These are phyloP conservation scores for Talaromyces pinophilus DNA, from an alignment of 2,329 filamentous ascomycete genomes.

Conservation along the genomic window DNA sequence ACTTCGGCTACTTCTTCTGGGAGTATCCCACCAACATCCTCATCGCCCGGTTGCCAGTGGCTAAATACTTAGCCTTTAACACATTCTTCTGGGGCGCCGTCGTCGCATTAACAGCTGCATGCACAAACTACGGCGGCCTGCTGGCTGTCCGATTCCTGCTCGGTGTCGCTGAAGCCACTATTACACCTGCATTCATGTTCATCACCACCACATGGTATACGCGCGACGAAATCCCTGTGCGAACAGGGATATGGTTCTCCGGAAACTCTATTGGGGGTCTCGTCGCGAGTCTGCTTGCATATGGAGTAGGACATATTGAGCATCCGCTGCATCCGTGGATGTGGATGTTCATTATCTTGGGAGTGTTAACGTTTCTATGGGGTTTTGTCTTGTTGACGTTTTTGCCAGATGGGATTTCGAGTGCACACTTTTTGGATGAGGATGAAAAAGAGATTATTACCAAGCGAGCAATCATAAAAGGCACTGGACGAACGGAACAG, in stretches of 20 bases:
- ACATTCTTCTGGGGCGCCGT: conserved; percentile 65
- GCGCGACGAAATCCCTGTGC: conserved; percentile 51
- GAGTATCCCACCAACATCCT: conserved; percentile 68
- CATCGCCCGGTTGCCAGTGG: conserved; percentile 64
- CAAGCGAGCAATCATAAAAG: conserved; percentile 54
- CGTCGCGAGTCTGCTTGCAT: conserved; percentile 58
- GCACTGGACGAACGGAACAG: conserved; percentile 53
- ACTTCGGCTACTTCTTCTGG: conserved; percentile 54
- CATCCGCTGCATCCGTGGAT: conserved; percentile 55
- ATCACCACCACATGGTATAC: conserved; percentile 56
- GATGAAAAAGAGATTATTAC: conserved; percentile 52
- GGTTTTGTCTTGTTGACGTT: conserved; percentile 33
- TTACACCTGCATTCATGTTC: conserved; percentile 54
- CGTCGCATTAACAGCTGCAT: conserved; percentile 63
- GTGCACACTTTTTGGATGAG: conserved; percentile 46
- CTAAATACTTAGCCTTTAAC: conserved; percentile 66
- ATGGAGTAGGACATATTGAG: conserved; percentile 61
- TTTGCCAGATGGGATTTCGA: conserved; percentile 50
- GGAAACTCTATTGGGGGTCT: conserved; percentile 58
- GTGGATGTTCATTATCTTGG: conserved; percentile 61
- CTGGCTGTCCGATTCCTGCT: conserved; percentile 68
- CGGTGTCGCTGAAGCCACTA: conserved; percentile 54
- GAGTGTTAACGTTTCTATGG: conserved; percentile 41
- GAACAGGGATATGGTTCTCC: conserved; percentile 54
- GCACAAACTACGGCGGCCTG: conserved; percentile 61